Evolutionary conservation across 2,329 filamentous ascomycete species (phyloP).

Genomic region (Ceratocystis huliohia): DNA sequence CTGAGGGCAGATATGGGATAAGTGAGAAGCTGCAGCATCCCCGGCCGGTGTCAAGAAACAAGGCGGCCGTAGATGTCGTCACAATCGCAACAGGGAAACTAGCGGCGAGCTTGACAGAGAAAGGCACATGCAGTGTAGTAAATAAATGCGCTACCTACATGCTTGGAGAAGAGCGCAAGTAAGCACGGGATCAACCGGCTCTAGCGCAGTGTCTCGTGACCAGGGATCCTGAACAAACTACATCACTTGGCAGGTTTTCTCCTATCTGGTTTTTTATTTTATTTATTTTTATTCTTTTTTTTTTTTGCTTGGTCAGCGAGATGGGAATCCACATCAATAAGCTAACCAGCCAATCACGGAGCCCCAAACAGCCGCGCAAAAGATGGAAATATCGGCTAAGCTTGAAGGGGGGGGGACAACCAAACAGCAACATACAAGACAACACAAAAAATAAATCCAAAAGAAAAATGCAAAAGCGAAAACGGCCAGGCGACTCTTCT

Average conservation of each 20-base stretch:
- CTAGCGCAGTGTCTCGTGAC: slow-evolving; percentile 26
- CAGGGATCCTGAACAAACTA: background rate
- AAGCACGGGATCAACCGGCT: slow-evolving; percentile 34
- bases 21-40: background rate
- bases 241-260: background rate
- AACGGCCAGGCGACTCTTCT: background rate
- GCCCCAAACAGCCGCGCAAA: background rate
- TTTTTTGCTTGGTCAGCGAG: background rate
- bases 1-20: background rate
- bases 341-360: background rate
- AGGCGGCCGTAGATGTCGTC: background rate
- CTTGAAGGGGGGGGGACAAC: background rate
- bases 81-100: background rate
- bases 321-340: background rate
- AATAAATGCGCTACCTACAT: background rate
- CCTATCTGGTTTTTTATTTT: too few species aligned
- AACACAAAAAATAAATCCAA: background rate
- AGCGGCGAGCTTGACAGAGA: too few species aligned
- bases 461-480: background rate
- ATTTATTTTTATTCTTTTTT: background rate
- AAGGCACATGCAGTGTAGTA: too few species aligned
- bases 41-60: too few species aligned
- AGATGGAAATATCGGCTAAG: background rate
- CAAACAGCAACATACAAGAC: background rate
- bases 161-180: background rate